These are phyloP conservation scores for Arthrobotrys pseudoclavata DNA, from an alignment of 2,329 filamentous ascomycete species.

Conservation along the genomic window DNA sequence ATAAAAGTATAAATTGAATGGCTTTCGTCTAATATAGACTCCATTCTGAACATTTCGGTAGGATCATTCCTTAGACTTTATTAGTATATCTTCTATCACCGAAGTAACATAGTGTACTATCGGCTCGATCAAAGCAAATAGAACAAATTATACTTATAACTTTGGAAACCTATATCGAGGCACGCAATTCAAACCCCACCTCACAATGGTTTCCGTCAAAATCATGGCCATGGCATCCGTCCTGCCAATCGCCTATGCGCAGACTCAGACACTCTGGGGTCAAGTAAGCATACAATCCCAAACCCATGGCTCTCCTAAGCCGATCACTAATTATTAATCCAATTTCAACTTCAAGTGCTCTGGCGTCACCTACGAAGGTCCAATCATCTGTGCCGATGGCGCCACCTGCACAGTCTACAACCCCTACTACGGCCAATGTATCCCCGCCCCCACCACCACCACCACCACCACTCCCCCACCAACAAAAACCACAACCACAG, in stretches of 20 bases:
- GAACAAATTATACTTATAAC: not conserved
- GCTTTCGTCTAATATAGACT: not conserved
- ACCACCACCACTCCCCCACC: slow-evolving; percentile 5
- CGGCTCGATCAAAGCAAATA: too few species aligned
- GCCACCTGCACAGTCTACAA: slow-evolving; percentile 22
- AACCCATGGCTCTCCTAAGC: not conserved
- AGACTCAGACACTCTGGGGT: slow-evolving; percentile 38
- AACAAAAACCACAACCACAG: slow-evolving; percentile 28
- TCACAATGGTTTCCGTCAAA: slow-evolving; percentile 29
- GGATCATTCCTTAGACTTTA: not conserved
- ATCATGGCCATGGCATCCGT: slow-evolving; percentile 4
- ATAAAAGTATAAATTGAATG: slow-evolving; percentile 15
- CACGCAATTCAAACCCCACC: not conserved
- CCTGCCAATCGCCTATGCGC: slow-evolving; percentile 24
- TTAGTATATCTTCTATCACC: not conserved
- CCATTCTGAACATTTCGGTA: too few species aligned
- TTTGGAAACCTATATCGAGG: not conserved
- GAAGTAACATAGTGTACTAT: not conserved
- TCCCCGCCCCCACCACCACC: slow-evolving; percentile 7
- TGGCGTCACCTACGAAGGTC: slow-evolving; percentile 32
- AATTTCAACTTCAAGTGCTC: slow-evolving; percentile 8
- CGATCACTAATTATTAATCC: not conserved
- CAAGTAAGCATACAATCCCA: slow-evolving; percentile 22
- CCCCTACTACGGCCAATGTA: slow-evolving; percentile 41
- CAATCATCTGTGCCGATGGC: slow-evolving; percentile 17